A percentile compares a stretch with the other conserved stretches of the same genome.
Evolutionary conservation across 78 protist species (phyloP).

Genomic region (Isochrysis galbana): DNA sequence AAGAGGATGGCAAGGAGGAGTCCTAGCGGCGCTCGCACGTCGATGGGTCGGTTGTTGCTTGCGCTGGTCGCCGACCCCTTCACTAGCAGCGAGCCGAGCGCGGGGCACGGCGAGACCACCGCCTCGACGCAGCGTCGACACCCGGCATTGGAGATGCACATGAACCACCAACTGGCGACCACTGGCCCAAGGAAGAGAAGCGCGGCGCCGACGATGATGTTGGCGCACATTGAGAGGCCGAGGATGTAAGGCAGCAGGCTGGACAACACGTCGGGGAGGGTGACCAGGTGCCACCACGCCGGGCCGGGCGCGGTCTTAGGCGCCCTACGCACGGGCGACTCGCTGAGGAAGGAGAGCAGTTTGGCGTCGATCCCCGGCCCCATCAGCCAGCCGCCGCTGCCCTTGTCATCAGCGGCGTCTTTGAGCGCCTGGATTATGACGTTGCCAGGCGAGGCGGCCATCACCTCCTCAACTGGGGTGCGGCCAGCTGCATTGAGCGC

Average conservation of each 20-base stretch:
- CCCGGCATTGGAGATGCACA: background rate
- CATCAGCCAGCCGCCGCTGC: background rate
- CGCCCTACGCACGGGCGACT: background rate
- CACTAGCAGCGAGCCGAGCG: background rate
- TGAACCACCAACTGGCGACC: background rate
- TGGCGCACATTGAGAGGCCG: background rate
- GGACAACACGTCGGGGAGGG: background rate
- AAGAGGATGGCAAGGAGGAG: background rate
- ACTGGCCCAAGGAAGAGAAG: background rate
- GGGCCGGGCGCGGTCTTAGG: background rate
- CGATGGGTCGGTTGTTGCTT: too few species aligned
- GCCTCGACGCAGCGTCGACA: background rate
- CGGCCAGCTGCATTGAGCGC: background rate
- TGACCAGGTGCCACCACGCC: background rate
- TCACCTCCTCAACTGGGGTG: background rate
- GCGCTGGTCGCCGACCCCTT: too few species aligned
- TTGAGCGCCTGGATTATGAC: background rate
- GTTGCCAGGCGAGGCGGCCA: background rate
- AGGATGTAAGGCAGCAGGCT: background rate
- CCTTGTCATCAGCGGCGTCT: background rate
- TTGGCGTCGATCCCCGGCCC: background rate
- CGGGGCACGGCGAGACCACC: background rate
- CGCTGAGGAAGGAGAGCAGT: background rate
- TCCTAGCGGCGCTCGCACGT: background rate
- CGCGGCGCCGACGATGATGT: background rate